Evolutionary conservation across 768 basidiomycete genomes (phyloP).

Genomic region (Termitomyces sp.): DNA sequence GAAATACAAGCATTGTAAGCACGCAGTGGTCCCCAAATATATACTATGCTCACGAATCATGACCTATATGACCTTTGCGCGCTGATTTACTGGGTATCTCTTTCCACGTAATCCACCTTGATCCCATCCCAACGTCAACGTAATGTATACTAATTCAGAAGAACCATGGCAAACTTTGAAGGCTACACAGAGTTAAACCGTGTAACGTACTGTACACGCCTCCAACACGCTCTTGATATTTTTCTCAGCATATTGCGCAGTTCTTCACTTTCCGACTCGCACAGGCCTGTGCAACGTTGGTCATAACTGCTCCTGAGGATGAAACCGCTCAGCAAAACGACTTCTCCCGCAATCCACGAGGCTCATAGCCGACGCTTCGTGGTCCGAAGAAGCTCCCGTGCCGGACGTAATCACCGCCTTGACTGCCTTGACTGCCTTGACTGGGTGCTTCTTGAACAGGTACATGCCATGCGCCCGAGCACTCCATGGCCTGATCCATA

Average conservation of each 20-base stretch:
- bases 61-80: background rate
- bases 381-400: background rate
- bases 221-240: background rate
- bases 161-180: background rate
- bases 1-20: background rate
- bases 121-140: background rate
- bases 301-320: background rate
- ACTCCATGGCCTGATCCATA: constrained; percentile 19
- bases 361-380: background rate
- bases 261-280: background rate
- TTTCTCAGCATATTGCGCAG: background rate
- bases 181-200: background rate
- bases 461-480: constrained; percentile 20
- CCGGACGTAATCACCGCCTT: constrained; percentile 12
- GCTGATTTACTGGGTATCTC: background rate
- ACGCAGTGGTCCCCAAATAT: background rate
- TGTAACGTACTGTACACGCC: background rate
- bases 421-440: background rate
- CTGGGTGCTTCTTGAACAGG: constrained; percentile 24
- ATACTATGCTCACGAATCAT: background rate
- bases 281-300: background rate
- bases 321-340: background rate
- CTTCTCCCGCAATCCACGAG: constrained; percentile 6
- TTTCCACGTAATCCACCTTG: background rate
- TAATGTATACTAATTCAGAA: background rate